Conservation (phyloP, 495 filamentous ascomycete species). For the Penicillium psychrofluorescens region DNA sequence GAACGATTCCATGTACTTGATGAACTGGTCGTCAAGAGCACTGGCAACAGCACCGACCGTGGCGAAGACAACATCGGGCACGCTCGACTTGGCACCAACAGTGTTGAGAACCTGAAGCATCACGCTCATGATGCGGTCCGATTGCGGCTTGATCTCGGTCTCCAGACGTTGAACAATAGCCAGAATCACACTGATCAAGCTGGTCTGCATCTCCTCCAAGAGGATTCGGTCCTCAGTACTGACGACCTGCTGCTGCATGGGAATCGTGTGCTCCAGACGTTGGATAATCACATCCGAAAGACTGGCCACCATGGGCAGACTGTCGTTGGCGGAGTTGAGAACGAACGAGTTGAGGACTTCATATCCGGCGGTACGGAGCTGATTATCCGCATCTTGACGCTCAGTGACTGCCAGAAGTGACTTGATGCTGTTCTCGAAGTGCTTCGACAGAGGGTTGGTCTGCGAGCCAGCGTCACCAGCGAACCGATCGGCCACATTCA, state of each 20-base stretch:
- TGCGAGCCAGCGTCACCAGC: conserved; percentile 69
- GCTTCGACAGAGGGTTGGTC: conserved; percentile 77
- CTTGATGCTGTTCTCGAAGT: conserved; percentile 88
- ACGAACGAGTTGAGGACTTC: conserved; percentile 95
- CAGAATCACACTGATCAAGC: conserved; percentile 81
- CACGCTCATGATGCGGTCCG: conserved; percentile 86
- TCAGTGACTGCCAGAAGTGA: conserved; percentile 81
- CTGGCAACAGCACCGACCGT: conserved; percentile 80
- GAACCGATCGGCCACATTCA: conserved; percentile 96
- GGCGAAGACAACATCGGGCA: conserved; percentile 88
- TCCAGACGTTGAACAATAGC: conserved; percentile 89
- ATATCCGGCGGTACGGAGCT: conserved; percentile 96
- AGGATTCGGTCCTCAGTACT: conserved; percentile 92
- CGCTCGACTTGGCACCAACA: conserved; percentile 80
- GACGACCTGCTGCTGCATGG: conserved; percentile 89
- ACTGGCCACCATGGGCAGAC: conserved; percentile 67
- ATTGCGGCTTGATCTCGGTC: conserved; percentile 81
- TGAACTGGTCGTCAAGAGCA: conserved; percentile 84
- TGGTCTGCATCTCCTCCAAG: conserved; percentile 96
- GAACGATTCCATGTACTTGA: conserved; percentile 95
- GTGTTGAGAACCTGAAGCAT: conserved; percentile 72
- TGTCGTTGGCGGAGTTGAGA: conserved; percentile 79
- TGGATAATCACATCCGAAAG: conserved; percentile 80
- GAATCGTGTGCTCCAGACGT: conserved; percentile 82
- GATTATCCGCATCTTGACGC: conserved; percentile 73